Evolutionary conservation across 805 yeast species (phyloP), one percentile per base, ranked within the genome.

Genomic region (Metschnikowia lachancei): DNA sequence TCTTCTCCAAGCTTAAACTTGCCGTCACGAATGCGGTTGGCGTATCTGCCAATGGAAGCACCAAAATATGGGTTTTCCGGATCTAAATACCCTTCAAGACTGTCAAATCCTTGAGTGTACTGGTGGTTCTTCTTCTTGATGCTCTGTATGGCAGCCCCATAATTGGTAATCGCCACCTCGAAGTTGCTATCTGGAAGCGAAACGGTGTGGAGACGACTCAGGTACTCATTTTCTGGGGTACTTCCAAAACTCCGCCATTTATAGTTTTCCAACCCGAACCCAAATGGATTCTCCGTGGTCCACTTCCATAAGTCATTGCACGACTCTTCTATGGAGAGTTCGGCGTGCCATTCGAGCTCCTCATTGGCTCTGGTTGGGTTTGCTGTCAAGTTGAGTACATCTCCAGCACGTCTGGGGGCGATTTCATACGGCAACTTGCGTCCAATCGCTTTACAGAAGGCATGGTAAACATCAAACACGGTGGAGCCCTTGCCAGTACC

Each of bases 401-500:
- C 95, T 29, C 95, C 94, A 13, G 71, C 81, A 48, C 94, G 76
- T 62, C 90, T 78, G 4, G 77, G 81, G 31, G 72, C 78, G n/a
- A 85, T 72, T 53, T 81, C 83, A 57, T 74, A 81, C 5, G 90
- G 85, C 43, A 87, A 72, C 29, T 77, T 72, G 38, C 75, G 69
- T 32, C 89, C 89, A 6, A 80, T 82, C 10, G 85, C 85, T 42
- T 73, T 72, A 57, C 80, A 74, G 63, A 86, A 87, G 1, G 86
- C 82, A 45, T 75, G 61, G 58, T 80, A 75, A 36, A 87, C 82
- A 55, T 87, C 90, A 47, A 85, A 70, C 4, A 87, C 95, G 1
- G 92, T 84, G 10, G 83, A 72, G n/a, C 95, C 95, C 20, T 69
- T 77, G 26, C 95, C 95, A 12, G 91, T 81, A 36, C 95, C 95